These are phyloP conservation scores for Yarrowia sp. DNA, from an alignment of 805 yeast species.

Conservation along the genomic window DNA sequence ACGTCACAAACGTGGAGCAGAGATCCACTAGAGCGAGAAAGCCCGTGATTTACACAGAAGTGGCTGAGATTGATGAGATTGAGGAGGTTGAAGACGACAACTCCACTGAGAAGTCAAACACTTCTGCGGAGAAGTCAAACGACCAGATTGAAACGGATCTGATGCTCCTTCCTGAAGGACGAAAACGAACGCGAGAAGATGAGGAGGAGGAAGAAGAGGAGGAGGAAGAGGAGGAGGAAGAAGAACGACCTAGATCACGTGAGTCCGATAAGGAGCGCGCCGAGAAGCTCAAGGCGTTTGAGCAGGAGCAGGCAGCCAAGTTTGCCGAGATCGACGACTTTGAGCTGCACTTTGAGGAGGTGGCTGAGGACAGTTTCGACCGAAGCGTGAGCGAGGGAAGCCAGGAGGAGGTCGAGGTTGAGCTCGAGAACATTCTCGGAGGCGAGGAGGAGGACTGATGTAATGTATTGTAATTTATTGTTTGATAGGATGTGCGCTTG, in stretches of 20 bases:
- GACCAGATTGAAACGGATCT: constrained; percentile 17
- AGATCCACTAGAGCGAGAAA: no score
- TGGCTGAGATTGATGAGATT: not conserved
- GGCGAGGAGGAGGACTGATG: not conserved
- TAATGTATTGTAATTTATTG: not conserved
- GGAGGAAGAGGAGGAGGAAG: not conserved
- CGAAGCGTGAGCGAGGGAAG: constrained; percentile 1
- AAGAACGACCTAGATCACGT: not conserved
- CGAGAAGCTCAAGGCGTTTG: not conserved
- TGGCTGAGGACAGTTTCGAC: constrained; percentile 1
- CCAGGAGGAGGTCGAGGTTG: not conserved
- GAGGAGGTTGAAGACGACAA: not conserved
- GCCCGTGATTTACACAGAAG: no score
- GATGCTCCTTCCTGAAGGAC: not conserved
- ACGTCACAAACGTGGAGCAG: no score
- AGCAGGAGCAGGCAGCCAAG: constrained; percentile 26
- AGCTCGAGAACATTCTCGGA: not conserved
- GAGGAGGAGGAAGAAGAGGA: not conserved
- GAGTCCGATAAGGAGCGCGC: not conserved
- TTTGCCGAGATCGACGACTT: constrained; percentile 30
- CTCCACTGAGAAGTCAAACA: not conserved
- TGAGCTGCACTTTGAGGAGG: constrained; percentile 27
- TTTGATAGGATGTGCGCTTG: not conserved
- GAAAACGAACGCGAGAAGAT: not conserved
- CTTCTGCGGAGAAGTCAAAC: not conserved